Evolutionary conservation across 495 filamentous ascomycete species (phyloP), one percentile per base, ranked within the genome.

Genomic region (Neurospora sp.): DNA sequence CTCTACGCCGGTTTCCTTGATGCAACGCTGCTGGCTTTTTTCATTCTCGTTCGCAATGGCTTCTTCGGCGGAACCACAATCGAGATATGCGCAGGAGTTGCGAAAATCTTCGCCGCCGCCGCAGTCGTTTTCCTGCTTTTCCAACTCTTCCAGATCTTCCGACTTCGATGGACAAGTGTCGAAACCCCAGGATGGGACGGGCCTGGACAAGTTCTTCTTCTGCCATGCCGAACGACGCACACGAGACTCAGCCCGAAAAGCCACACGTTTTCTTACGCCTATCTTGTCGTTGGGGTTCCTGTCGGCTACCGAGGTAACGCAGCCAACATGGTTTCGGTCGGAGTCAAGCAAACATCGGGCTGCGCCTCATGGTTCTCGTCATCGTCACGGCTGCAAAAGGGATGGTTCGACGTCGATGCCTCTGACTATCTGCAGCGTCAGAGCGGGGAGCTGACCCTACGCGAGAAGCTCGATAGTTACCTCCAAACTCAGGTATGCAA

Each of bases 201-300:
- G 3, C 76, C 74, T 1, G 79, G 75, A 27, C 78, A 76, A 44
- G 74, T 76, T 4, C 75, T 82, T 31, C 73, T 91, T 12, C 89
- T 93, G 70, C 89, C 90, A 23, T 88, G 88, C 74, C 80, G 80
- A 69, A 92, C 89, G 14, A 88, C 83, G 18, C 91, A 92, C 79
- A 81, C 86, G 35, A 84, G 90, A 42, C 76, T 90, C 20, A 88
- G 89, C 74, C 92, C 90, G 1, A 83, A 87, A 73, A 88, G 84
- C 74, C 89, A 92, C 76, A 83, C 83, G 0, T 92, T 93, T 78
- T 84, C 83, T 12, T 92, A 92, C 78, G 89, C 90, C 5, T 90
- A 91, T 77, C 83, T 93, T 12, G 82, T 87, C 38, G 87, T 90
- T 39, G 91, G 91, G 5, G 83, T 93, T 71, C 92, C 91, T 4